Evolutionary conservation across 2,329 filamentous ascomycete species (phyloP), one percentile per base, ranked within the genome.

Genomic region (Fusarium chlamydosporum): DNA sequence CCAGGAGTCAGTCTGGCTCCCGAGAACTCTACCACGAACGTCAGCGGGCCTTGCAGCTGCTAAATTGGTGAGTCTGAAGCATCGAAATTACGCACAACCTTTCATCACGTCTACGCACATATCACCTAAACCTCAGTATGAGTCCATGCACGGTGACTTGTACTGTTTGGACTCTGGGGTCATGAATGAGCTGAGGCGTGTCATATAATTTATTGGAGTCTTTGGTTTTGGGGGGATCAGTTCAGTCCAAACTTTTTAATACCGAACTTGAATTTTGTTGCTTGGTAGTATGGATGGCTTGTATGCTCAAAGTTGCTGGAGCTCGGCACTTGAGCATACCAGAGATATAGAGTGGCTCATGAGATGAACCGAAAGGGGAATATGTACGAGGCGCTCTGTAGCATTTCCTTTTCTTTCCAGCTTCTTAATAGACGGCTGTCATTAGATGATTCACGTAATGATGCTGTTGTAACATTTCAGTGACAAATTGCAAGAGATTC

Each of bases 1-100:
- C 84, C 85, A 42, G 86, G 86, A 45, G 86, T 89, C 71, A 89
- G 82, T 75, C 80, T 89, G 68, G 82, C 81, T 34, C 82, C 85
- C 23, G 87, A 89, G 76, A 85, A 83, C 65, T 80, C 84, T 64
- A 88, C 85, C 79, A 89, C 86, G 62, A 86, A 88, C 73, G 80
- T 81, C 55, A 81, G 80, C 72, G 86, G 86, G 20, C 81, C 83
- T 62, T 89, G 87, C 79, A 83, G 82, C 73, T 89, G 86, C 80
- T 89, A 84, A 70, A 72, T 67, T 62, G 46, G 52, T 55, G 60
- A 60, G 57, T 56, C 70, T 48, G 55, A 53, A 56, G 57, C 64
- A 71, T 68, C 53, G 50, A 62, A 48, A 65, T 69, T 61, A 70
- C 53, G 64, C 53, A 61, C 63, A 62, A 58, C 58, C 46, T 67